Percentiles rank a stretch among this genome's conserved stretches.
phyloP scores from a whole-genome alignment of 805 yeast genomes.

The Metschnikowia colocasiae region DNA sequence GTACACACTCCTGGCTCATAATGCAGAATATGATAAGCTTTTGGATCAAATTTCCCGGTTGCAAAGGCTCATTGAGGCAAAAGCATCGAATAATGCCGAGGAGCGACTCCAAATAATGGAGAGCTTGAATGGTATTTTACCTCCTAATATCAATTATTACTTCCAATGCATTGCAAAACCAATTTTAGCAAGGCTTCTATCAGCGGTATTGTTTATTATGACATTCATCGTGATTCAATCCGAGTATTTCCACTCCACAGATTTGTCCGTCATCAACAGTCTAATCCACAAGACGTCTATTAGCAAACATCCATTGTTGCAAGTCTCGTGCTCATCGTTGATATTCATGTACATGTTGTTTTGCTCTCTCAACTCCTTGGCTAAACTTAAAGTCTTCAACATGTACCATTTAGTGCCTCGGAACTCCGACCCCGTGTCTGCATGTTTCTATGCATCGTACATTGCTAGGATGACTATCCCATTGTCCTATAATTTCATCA shows the following conservation, averaged over 20 bases:
- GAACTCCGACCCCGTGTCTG: constrained; percentile 69
- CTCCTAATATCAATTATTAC: constrained; percentile 17
- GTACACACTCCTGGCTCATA: constrained; percentile 50
- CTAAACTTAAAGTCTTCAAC: constrained; percentile 67
- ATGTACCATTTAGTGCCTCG: constrained; percentile 70
- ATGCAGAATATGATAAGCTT: constrained; percentile 53
- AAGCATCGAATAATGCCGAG: constrained; percentile 16
- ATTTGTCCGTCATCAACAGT: constrained; percentile 55
- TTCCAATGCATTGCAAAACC: constrained; percentile 46
- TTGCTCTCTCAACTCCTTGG: constrained; percentile 62
- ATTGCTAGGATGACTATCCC: constrained; percentile 82
- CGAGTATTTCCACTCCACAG: constrained; percentile 70
- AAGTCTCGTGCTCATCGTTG: constrained; percentile 40
- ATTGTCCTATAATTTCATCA: constrained; percentile 71
- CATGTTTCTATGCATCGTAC: constrained; percentile 74
- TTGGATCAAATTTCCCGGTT: constrained; percentile 38
- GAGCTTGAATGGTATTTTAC: constrained; percentile 3
- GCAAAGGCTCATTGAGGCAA: constrained; percentile 15
- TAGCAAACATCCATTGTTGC: constrained; percentile 17
- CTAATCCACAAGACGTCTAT: constrained; percentile 35
- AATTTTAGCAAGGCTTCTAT: constrained; percentile 35
- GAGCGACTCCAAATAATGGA: constrained; percentile 14
- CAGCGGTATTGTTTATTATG: constrained; percentile 39
- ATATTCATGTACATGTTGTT: constrained; percentile 62
- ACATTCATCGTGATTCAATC: constrained; percentile 64